Percentiles rank a stretch among this genome's conserved stretches.
phyloP scores from a whole-genome alignment of 495 filamentous ascomycete genomes.

The Annulohypoxylon bovei region DNA sequence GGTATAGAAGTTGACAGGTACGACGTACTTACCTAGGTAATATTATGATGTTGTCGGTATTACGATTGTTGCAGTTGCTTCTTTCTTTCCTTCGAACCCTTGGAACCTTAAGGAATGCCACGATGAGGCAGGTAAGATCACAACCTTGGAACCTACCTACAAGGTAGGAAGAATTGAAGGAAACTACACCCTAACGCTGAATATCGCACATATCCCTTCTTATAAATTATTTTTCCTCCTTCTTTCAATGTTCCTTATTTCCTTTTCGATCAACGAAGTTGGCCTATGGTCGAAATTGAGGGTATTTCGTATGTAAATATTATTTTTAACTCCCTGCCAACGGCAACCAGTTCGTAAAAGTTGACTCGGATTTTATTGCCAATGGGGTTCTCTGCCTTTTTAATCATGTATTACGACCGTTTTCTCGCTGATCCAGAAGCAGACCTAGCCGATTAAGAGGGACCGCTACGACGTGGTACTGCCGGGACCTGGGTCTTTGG shows the following conservation, averaged over 20 bases:
- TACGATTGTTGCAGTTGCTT: background rate
- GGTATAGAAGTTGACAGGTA: background rate
- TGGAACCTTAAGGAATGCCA: background rate
- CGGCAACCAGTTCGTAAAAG: constrained; percentile 12
- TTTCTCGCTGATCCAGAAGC: constrained; percentile 22
- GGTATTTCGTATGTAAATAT: background rate
- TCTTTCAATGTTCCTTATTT: constrained; percentile 20
- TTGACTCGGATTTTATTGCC: constrained; percentile 29
- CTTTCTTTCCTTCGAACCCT: constrained; percentile 8
- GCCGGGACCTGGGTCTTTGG: constrained; percentile 33
- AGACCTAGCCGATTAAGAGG: constrained; percentile 17
- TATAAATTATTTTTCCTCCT: background rate
- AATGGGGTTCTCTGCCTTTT: constrained; percentile 42
- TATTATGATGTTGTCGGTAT: background rate
- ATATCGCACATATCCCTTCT: background rate
- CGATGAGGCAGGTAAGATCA: constrained; percentile 4
- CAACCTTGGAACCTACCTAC: background rate
- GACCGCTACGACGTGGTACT: constrained; percentile 38
- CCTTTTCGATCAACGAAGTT: background rate
- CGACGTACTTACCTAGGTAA: background rate
- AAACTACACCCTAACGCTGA: constrained; percentile 8
- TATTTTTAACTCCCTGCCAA: background rate
- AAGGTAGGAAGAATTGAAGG: background rate
- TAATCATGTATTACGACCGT: constrained; percentile 37
- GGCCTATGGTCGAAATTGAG: background rate